Base-by-base conservation (phyloP, 2,329 filamentous ascomycete genomes). In the Stenocarpella maydis region DNA sequence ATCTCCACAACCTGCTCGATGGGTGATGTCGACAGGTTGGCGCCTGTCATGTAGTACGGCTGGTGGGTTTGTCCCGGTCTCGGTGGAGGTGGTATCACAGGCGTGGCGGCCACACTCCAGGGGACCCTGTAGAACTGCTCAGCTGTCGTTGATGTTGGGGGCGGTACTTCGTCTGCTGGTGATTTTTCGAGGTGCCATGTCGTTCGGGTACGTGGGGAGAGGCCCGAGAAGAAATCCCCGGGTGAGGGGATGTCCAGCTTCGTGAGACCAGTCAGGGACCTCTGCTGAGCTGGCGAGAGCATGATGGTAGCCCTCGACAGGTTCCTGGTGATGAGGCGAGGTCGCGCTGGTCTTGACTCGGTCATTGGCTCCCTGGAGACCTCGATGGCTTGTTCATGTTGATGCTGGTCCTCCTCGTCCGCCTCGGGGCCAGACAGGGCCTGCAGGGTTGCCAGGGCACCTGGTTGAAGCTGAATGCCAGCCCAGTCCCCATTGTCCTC, bases 41-140 rank as follows among this genome's bases (percentile, higher is more conserved):
- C 79, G 55, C 77, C 73, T 34, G 74, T 61, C 67, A 82, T 77
- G n/a, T 77, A 74, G 19, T 77, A 74, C 17, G 80, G 74, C 74
- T 81, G 77, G 76, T 82, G 75, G 75, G 72, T 78, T 72, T 72
- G 81, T 31, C 74, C 84, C 43, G 26, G 28, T 37, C 58, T 67
- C 65, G 74, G 81, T 75, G 72, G 71, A 39, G 54, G 17, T 10
- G 67, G 75, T 39, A 72, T 41, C 58, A 64, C 78, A 31, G 80
- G 79, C 45, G 77, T 75, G 9, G 81, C 72, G 63, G 83, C 78
- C 26, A 81, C 80, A 73, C 84, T 86, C 91, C 94, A 98, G 3
- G 95, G 94, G 34, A 91, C 87, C 72, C 91, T 90, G 81, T 98
- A 98, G 76, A 98, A 98, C 72, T 92, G 89, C 78, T 97, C 93